Base-by-base conservation (phyloP, 2,329 filamentous ascomycete species). In the Trichoderma arundinaceum region DNA sequence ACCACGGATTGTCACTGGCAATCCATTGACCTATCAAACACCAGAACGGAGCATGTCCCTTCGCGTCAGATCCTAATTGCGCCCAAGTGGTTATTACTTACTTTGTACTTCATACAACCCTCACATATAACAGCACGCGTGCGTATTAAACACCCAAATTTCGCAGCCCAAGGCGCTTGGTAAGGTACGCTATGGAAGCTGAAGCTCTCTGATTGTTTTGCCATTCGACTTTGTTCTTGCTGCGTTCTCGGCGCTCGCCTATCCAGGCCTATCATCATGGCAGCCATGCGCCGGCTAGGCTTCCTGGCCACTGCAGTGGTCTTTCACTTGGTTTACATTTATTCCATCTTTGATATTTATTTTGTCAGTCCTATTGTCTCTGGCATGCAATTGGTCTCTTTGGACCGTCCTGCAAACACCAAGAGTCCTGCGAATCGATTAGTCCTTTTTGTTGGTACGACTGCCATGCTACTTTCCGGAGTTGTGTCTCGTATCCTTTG, bases 311-410 rank as follows among this genome's bases (percentile, higher is more conserved):
- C 96, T 75, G 95, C 95, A 72, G 86, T 97, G 75, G 81, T 94
- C 68, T 99, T 99, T 77, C 96, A 99, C 79, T 78, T 98, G 62
- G 87, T 96, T 70, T 99, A 99, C 78, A 90, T 97, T 65, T 91
- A 90, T 76, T 97, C 93, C 67, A 98, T 98, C 74, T 99, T 99
- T 80, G 94, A 97, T 78, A 95, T 98, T 69, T 98, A 99, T 80
- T 99, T 99, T 76, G 93, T 97, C 75, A 97, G 93, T 76, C 95
- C 95, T 22, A 95, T 99, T 72, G 95, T 98, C 63, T 91, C 90
- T 81, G 95, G 95, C 75, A 99, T 99, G 95, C 88, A 86, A 74
- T 86, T 93, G 67, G 94, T 92, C 78, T 80, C 83, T 52, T 83
- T 96, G 43, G 86, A 93, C 67, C 84, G 89, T 64, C 80, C 85